phyloP scores from a whole-genome alignment of 192 early-diverging fungal genomes.

The Globomyces pollinis-pini region DNA sequence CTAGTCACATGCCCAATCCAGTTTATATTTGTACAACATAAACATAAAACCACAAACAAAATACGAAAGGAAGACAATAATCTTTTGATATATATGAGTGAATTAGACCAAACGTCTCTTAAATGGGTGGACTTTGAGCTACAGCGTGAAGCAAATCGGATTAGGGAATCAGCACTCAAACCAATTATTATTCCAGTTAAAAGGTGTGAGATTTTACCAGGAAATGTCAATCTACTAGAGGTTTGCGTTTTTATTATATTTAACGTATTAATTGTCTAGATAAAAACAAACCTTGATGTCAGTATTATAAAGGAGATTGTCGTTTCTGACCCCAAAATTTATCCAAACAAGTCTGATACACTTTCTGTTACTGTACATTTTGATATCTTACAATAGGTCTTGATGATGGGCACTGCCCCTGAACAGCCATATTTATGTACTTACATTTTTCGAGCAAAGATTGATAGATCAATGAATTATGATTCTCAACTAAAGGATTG shows the following conservation, averaged over 20 bases:
- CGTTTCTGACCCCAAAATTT: not conserved
- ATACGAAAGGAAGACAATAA: too few relatives aligned
- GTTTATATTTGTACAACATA: too few relatives aligned
- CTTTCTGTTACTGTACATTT: not conserved
- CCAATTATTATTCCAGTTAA: not conserved
- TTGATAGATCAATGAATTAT: not conserved
- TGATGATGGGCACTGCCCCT: not conserved
- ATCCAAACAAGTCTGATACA: not conserved
- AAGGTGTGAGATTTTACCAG: not conserved
- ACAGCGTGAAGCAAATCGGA: not conserved
- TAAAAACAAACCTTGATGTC: not conserved
- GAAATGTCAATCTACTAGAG: not conserved
- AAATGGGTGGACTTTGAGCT: not conserved
- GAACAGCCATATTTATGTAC: not conserved
- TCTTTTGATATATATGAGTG: too few relatives aligned
- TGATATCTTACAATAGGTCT: not conserved
- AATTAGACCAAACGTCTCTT: not conserved
- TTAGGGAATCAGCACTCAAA: not conserved
- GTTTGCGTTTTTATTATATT: too few relatives aligned
- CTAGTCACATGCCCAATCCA: too few relatives aligned
- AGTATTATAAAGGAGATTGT: not conserved
- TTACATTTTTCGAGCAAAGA: conserved; percentile 1
- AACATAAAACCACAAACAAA: too few relatives aligned
- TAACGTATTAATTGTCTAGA: not conserved
- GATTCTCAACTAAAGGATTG: conserved; percentile 1